Evolutionary conservation across 805 yeast species (phyloP), one percentile per base, ranked within the genome.

Genomic region (Hanseniaspora vineae): DNA sequence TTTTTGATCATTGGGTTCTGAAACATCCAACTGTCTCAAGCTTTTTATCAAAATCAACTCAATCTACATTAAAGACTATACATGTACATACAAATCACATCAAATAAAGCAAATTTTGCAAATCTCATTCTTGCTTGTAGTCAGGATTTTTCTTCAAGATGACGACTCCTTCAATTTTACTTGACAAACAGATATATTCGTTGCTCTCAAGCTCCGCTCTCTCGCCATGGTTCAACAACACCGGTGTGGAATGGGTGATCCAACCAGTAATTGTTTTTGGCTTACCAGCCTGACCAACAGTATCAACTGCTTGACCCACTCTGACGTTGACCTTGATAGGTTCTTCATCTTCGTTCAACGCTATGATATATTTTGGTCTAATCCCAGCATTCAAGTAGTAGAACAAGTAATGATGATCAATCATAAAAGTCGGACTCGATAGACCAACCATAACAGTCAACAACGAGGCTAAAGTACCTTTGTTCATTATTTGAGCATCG

Each of bases 171-270:
- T 92, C 99, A 54, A 92, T 72, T 42, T 89, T 77, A 49, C 80
- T 76, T 11, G 92, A 76, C 56, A 87, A 73, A 51, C 95, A 79
- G 52, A 85, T 73, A 68, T 89, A 92, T 67, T 92, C 96, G 56
- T 84, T 88, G 48, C 66, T 70, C 62, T 94, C 99, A 55, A 92
- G 71, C 66, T 92, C 99, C 0, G 98, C 99, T 52, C 97, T 76
- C 66, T 92, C 99, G 42, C 97, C 97, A 56, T 81, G 80, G 39
- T 92, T 89, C 49, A 92, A 72, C 56, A 92, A 71, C 18, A 92
- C 99, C 0, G 99, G 99, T 0, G 99, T 92, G 5, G 92, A 84
- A 60, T 92, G 98, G 1, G 99, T 92, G 18, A 92, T 97, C 98
- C 98, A 92, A 35, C 99, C 99, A 3, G 99, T 92, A 44, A 92